Conservation (phyloP, 176 grass and related monocot genomes). For the Pontederia paniculata region DNA sequence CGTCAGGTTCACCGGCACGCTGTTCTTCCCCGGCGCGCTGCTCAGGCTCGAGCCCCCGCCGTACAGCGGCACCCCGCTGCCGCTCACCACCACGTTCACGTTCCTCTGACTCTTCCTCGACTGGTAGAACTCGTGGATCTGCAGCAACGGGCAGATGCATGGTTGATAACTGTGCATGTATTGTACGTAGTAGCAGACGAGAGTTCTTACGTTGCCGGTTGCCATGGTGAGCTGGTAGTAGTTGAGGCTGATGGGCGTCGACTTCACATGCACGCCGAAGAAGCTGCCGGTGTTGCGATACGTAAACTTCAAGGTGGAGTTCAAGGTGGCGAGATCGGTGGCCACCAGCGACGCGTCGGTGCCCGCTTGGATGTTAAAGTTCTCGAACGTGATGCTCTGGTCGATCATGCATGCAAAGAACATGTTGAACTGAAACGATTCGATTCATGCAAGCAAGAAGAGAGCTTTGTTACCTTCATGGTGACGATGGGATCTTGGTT, state of each 20-base stretch:
- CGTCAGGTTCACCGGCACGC: constrained; percentile 33
- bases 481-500: constrained; percentile 52
- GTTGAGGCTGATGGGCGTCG: constrained; percentile 54
- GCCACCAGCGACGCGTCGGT: constrained; percentile 85
- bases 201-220: constrained; percentile 44
- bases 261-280: constrained; percentile 76
- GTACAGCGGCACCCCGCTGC: constrained; percentile 67
- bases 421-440: background rate
- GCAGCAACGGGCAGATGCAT: background rate
- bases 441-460: background rate
- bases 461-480: constrained; percentile 22
- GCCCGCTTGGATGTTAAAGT: constrained; percentile 76
- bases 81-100: constrained; percentile 35
- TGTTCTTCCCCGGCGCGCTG: constrained; percentile 32
- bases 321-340: constrained; percentile 66
- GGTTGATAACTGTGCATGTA: no score
- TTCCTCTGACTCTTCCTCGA: constrained; percentile 65
- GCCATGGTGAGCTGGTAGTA: constrained; percentile 65
- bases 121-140: constrained; percentile 91
- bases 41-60: constrained; percentile 61
- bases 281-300: constrained; percentile 84
- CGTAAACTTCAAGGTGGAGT: constrained; percentile 52
- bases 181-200: background rate
- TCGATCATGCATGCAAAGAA: background rate
- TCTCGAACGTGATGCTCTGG: constrained; percentile 87